Base-by-base conservation (phyloP, 2,329 filamentous ascomycete genomes). In the Botrytis fabae region DNA sequence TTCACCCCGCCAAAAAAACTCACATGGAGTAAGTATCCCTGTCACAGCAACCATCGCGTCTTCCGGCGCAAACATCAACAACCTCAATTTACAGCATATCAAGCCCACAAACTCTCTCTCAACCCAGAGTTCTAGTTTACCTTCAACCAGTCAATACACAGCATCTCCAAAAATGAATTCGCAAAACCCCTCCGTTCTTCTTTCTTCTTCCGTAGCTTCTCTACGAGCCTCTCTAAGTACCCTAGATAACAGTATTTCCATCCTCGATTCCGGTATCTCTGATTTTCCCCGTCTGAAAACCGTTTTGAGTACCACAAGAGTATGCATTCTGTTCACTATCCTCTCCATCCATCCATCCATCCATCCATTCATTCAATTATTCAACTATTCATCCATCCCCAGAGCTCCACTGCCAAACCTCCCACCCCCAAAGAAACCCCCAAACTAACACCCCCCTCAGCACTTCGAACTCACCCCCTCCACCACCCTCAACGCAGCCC, bases 381-480 rank as follows among this genome's bases (percentile, higher is more conserved):
- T 32, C 32, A 32, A 32, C 32, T 32, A 32, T 32, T 2, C 32
- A 32, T 32, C 32, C 32, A 32, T 32, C 32, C 32, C 32, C 32
- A 32, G 32, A 32, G 32, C 32, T 32, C 32, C 32, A 32, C n/a
- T n/a, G n/a, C n/a, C n/a, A n/a, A n/a, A n/a, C n/a, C n/a, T n/a
- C n/a, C n/a, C n/a, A n/a, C n/a, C n/a, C n/a, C n/a, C n/a, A n/a
- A n/a, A n/a, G n/a, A n/a, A n/a, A n/a, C 44, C 32, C 51, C 48
- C 10, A 64, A 64, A n/a, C 57, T 62, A 46, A 62, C 66, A n/a
- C 48, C 10, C 22, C n/a, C 32, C 32, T 40, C 64, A 92, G 89
- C 91, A 93, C 81, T 93, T 93, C 79, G 91, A 93, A 82, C 86
- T 93, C 63, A 89, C 92, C 69, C 90, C 91, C 51, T 89, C 92